A percentile compares a stretch with the other conserved stretches of the same genome.
Conservation (phyloP, 345 rosid genomes). For the Rubroshorea leprosula region DNA sequence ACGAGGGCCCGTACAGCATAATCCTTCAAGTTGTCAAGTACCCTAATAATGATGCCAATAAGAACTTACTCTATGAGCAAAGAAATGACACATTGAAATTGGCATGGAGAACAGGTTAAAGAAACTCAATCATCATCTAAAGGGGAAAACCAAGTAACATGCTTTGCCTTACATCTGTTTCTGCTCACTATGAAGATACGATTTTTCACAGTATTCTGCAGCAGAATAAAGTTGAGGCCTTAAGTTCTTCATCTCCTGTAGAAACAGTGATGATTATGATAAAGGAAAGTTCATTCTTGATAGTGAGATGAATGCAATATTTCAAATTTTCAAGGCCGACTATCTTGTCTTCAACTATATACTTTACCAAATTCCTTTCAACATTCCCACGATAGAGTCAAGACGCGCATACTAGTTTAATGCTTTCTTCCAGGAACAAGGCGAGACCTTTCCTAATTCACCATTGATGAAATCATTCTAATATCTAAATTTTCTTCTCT, state of each 20-base stretch:
- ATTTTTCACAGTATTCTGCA: constrained; percentile 96
- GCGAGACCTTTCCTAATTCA: too few relatives aligned
- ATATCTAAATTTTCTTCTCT: too few relatives aligned
- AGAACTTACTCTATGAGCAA: constrained; percentile 2
- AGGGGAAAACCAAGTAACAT: neutral
- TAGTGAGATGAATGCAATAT: too few relatives aligned
- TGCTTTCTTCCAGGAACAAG: too few relatives aligned
- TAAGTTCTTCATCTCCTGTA: constrained; percentile 89
- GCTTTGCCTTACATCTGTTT: constrained; percentile 68
- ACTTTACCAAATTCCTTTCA: too few relatives aligned
- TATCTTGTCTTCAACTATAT: too few relatives aligned
- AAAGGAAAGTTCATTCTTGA: neutral
- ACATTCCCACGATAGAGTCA: too few relatives aligned
- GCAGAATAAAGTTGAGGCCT: constrained; percentile 98
- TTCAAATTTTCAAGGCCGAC: too few relatives aligned
- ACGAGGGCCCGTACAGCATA: constrained; percentile 88
- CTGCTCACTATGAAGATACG: constrained; percentile 87
- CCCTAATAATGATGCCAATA: constrained; percentile 40
- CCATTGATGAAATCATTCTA: too few relatives aligned
- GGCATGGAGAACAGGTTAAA: too few relatives aligned
- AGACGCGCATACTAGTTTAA: too few relatives aligned
- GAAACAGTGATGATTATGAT: neutral
- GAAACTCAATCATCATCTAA: neutral
- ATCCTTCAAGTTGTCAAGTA: constrained; percentile 89
- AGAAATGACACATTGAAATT: too few relatives aligned